Conservation (phyloP, 140 eudicot genomes). For the Senecio squalidus region DNA sequence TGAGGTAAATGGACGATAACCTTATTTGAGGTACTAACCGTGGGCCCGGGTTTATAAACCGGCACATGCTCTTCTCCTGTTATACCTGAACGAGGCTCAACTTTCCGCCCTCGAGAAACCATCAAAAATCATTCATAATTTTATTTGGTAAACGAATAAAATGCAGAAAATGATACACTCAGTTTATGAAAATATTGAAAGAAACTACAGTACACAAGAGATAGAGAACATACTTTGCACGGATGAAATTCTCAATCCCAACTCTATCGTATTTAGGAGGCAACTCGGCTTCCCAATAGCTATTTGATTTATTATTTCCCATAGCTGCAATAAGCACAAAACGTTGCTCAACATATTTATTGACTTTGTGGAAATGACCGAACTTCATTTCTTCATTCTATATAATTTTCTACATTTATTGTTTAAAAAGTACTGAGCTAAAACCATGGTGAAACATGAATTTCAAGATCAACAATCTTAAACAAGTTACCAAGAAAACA, state of each 20-base stretch:
- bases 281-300: conserved; percentile 81
- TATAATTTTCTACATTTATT: neutral
- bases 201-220: neutral
- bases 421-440: neutral
- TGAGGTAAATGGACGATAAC: conserved; percentile 23
- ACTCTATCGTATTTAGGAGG: conserved; percentile 60
- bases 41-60: conserved; percentile 13
- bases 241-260: conserved; percentile 70
- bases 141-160: neutral
- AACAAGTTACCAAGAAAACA: no score
- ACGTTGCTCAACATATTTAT: neutral
- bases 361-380: neutral
- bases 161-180: neutral
- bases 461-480: neutral
- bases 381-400: conserved; percentile 4
- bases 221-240: conserved; percentile 62
- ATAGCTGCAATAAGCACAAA: conserved; percentile 43
- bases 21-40: conserved; percentile 10
- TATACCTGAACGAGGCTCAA: conserved; percentile 22
- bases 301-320: conserved; percentile 75
- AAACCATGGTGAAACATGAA: conserved; percentile 6
- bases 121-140: conserved; percentile 14
- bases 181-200: neutral
- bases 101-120: conserved; percentile 53
- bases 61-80: conserved; percentile 27